phyloP scores from a whole-genome alignment of 2,329 filamentous ascomycete species.

The Colletotrichum tabaci region DNA sequence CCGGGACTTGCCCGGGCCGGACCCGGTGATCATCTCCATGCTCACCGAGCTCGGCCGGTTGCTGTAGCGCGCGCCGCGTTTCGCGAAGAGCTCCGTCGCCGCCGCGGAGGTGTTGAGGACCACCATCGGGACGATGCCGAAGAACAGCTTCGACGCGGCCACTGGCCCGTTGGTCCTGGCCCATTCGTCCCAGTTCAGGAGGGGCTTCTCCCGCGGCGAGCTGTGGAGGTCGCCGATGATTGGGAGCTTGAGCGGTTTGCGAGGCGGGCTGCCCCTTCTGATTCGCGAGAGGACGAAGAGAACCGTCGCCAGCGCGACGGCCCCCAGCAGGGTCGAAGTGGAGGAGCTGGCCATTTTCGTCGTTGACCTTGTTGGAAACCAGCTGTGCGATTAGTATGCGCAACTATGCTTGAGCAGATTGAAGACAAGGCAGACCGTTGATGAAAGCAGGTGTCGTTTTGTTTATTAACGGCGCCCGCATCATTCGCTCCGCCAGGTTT shows the following conservation, averaged over 20 bases:
- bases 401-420: not conserved
- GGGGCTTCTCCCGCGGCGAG: constrained; percentile 43
- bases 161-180: constrained; percentile 40
- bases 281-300: not conserved
- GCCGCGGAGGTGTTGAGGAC: constrained; percentile 44
- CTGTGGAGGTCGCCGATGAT: constrained; percentile 44
- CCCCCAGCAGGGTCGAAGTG: not conserved
- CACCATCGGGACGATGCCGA: constrained; percentile 44
- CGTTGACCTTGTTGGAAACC: too few relatives aligned
- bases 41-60: constrained; percentile 44
- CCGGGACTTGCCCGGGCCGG: constrained; percentile 41
- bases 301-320: not conserved
- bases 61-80: constrained; percentile 45
- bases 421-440: not conserved
- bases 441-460: not conserved
- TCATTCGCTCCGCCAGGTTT: not conserved
- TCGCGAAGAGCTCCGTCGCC: constrained; percentile 43
- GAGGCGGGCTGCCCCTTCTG: not conserved
- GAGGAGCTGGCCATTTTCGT: not conserved
- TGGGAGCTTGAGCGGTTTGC: constrained; percentile 40
- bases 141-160: constrained; percentile 43
- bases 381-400: not conserved
- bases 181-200: constrained; percentile 45
- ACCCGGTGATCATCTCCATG: constrained; percentile 47
- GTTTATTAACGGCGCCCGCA: constrained; percentile 15